These are phyloP conservation scores for Venturia aucupariae DNA, from an alignment of 2,329 filamentous ascomycete species.

Conservation along the genomic window DNA sequence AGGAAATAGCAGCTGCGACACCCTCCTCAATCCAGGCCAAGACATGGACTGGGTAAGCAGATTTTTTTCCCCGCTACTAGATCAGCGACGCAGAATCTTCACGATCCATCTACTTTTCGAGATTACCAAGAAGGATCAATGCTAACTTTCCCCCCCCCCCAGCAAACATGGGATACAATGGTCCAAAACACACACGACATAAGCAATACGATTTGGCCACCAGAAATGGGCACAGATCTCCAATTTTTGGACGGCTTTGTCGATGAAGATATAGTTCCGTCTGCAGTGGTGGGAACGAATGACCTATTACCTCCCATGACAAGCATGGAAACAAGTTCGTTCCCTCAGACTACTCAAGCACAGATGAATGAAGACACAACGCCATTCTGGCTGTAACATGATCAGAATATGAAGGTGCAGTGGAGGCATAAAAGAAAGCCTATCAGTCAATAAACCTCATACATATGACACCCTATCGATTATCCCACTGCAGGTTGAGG, in stretches of 20 bases:
- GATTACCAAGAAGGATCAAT: no score
- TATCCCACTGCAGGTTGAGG: no score
- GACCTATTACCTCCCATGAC: background rate
- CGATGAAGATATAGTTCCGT: background rate
- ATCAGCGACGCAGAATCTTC: no score
- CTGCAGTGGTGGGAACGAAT: background rate
- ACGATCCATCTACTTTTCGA: no score
- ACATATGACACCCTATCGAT: no score
- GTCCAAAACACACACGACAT: background rate
- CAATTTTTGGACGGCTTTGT: background rate
- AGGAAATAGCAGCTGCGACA: background rate
- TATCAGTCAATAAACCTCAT: no score
- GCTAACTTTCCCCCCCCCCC: background rate
- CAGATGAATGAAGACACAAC: background rate
- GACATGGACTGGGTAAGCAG: background rate
- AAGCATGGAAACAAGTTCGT: background rate
- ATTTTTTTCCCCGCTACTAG: background rate
- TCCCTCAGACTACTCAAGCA: background rate
- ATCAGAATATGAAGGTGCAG: no score
- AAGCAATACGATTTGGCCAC: background rate
- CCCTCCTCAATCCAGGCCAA: background rate
- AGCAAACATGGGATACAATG: conserved; percentile 1
- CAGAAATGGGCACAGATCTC: background rate
- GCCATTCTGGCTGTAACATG: background rate
- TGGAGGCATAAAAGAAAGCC: no score